A percentile compares a stretch with the other conserved stretches of the same genome.
These are phyloP conservation scores for Amanita subjunquillea DNA, from an alignment of 768 basidiomycete genomes.

Conservation along the genomic window DNA sequence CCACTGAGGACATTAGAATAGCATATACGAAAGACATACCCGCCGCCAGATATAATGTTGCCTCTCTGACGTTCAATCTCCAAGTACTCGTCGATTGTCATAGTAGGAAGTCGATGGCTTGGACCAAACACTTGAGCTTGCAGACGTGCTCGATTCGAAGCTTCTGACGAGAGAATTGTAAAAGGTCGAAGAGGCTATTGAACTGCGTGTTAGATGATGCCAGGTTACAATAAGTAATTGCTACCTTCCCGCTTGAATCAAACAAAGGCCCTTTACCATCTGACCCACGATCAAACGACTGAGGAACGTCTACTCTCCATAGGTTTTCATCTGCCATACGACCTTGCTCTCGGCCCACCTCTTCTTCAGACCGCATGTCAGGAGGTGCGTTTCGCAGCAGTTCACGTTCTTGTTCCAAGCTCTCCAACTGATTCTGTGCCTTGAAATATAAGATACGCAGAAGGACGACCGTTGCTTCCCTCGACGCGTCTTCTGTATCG, in stretches of 20 bases:
- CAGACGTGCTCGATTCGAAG: constrained; percentile 58
- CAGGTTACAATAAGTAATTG: constrained; percentile 3
- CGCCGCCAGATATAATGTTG: constrained; percentile 81
- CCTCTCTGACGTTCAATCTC: constrained; percentile 77
- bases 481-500: constrained; percentile 53
- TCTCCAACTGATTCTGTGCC: constrained; percentile 56
- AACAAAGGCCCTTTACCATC: constrained; percentile 55
- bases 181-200: constrained; percentile 81
- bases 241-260: constrained; percentile 69
- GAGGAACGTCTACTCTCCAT: constrained; percentile 66
- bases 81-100: constrained; percentile 94
- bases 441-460: constrained; percentile 66
- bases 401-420: constrained; percentile 61
- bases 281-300: constrained; percentile 24
- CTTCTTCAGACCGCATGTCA: constrained; percentile 13
- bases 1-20: constrained; percentile 3
- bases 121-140: constrained; percentile 79
- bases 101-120: constrained; percentile 79
- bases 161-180: constrained; percentile 74
- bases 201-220: neutral
- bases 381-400: constrained; percentile 48
- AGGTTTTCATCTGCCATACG: constrained; percentile 38
- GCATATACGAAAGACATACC: constrained; percentile 38
- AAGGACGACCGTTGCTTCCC: constrained; percentile 60
- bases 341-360: constrained; percentile 28